Conservation (phyloP, 192 early-diverging fungal genomes). For the Backusella tuberculispora region DNA sequence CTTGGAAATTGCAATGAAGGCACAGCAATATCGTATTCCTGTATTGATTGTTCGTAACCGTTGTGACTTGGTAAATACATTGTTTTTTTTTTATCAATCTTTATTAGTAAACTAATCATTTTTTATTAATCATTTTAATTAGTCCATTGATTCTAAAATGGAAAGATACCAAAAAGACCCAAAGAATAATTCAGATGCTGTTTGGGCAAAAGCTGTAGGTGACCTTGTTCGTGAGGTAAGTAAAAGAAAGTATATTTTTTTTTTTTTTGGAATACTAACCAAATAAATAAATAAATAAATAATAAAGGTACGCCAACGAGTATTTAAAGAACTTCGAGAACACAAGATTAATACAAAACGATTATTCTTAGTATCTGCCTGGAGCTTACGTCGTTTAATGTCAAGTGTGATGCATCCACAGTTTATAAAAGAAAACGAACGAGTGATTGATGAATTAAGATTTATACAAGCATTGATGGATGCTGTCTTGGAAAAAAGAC, state of each 20-base stretch:
- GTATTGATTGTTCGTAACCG: conserved; percentile 39
- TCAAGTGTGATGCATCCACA: conserved; percentile 23
- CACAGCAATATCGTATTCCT: conserved; percentile 28
- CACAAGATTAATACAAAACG: conserved; percentile 28
- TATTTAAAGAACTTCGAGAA: conserved; percentile 31
- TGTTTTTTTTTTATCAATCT: background rate
- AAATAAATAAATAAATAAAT: background rate
- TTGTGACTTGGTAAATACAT: conserved; percentile 29
- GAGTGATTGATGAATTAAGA: conserved; percentile 36
- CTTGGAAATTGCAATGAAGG: conserved; percentile 30
- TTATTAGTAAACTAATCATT: background rate
- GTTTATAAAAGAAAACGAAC: conserved; percentile 18
- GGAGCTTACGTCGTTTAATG: conserved; percentile 42
- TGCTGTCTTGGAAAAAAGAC: conserved; percentile 35
- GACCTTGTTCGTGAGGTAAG: conserved; percentile 37
- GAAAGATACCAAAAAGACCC: conserved; percentile 3
- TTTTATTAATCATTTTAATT: background rate
- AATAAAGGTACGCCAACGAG: conserved; percentile 24
- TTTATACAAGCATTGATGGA: conserved; percentile 38
- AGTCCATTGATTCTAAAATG: conserved; percentile 39
- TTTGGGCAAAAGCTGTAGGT: conserved; percentile 37
- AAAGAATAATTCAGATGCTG: conserved; percentile 3
- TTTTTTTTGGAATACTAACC: background rate
- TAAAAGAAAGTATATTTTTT: background rate
- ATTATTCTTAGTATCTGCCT: conserved; percentile 40